Percentiles rank a stretch among this genome's conserved stretches.
Conservation (phyloP, 2,329 filamentous ascomycete species). For the Fusarium sp. region DNA sequence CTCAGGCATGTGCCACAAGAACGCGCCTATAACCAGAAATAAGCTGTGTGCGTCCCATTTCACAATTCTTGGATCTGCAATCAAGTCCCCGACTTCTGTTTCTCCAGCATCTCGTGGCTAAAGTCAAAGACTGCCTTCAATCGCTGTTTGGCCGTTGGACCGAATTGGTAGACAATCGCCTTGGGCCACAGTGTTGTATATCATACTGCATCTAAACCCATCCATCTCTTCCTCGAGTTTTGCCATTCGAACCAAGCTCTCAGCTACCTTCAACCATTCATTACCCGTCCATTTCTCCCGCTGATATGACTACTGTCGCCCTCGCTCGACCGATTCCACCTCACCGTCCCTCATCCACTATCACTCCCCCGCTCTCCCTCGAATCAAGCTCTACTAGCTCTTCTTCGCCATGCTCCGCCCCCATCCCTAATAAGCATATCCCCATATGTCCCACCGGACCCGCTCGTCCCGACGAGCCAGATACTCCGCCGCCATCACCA, state of each 20-base stretch:
- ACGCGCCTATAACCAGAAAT: conserved; percentile 27
- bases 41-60: conserved; percentile 35
- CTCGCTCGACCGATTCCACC: conserved; percentile 59
- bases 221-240: conserved; percentile 15
- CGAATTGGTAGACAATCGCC: conserved; percentile 14
- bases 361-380: conserved; percentile 55
- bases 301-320: conserved; percentile 64
- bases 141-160: conserved; percentile 20
- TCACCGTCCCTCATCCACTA: conserved; percentile 55
- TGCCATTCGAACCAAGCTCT: conserved; percentile 12
- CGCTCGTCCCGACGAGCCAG: conserved; percentile 60
- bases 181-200: conserved; percentile 24
- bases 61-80: conserved; percentile 25
- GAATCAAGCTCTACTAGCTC: conserved; percentile 40
- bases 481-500: conserved; percentile 72
- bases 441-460: conserved; percentile 89
- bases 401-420: conserved; percentile 44
- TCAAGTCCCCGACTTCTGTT: conserved; percentile 24
- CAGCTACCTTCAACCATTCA: no score
- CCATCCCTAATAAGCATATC: conserved; percentile 88
- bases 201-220: conserved; percentile 22
- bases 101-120: conserved; percentile 29
- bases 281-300: conserved; percentile 1
- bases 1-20: conserved; percentile 40
- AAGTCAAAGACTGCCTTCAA: conserved; percentile 19